phyloP scores from a whole-genome alignment of 140 eudicot species.

The Erigeron philadelphicus region DNA sequence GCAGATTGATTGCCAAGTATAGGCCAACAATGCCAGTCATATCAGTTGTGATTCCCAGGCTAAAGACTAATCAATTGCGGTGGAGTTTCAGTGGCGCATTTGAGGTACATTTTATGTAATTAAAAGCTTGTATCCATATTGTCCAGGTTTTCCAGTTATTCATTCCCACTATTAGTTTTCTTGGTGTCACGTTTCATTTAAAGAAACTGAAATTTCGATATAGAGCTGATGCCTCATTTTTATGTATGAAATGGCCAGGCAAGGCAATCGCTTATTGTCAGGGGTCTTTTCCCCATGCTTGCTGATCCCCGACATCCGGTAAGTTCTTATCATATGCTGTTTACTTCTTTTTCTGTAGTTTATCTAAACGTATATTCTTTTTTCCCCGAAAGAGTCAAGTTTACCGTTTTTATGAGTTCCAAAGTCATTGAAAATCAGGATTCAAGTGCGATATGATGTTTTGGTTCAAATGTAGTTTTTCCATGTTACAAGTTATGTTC shows the following conservation, averaged over 20 bases:
- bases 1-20: conserved; percentile 67
- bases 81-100: conserved; percentile 72
- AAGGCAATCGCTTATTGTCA: conserved; percentile 76
- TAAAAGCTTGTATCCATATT: neutral
- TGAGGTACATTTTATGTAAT: conserved; percentile 38
- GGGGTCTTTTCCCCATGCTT: conserved; percentile 94
- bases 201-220: too few relatives aligned
- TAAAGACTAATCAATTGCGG: conserved; percentile 50
- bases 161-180: conserved; percentile 1
- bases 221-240: conserved; percentile 6
- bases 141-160: neutral
- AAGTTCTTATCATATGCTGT: conserved; percentile 27
- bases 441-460: neutral
- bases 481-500: neutral
- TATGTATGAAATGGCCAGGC: conserved; percentile 47
- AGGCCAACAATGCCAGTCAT: conserved; percentile 79
- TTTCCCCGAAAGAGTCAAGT: neutral
- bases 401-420: too few relatives aligned
- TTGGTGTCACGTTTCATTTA: neutral
- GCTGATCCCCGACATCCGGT: conserved; percentile 99
- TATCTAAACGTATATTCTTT: neutral
- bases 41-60: conserved; percentile 68
- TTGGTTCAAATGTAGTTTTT: neutral
- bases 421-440: neutral
- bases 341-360: neutral